Evolutionary conservation across 352 stramenopile species (phyloP), one percentile per base, ranked within the genome.

Genomic region (Phytopythium aichiense): DNA sequence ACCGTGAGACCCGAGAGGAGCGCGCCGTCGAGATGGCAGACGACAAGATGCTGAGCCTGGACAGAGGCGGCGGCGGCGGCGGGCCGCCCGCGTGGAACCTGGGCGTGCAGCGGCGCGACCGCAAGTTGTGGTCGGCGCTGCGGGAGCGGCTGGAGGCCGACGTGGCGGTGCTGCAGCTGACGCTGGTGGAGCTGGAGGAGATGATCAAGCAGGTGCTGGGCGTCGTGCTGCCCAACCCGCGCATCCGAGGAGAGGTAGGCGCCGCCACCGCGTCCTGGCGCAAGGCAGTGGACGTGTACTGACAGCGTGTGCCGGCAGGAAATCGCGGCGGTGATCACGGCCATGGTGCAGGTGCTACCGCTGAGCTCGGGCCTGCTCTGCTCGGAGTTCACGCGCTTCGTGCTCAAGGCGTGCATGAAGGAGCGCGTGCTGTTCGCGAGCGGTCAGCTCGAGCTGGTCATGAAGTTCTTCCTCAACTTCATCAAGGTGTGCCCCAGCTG

Each of bases 161-260:
- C 49, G 72, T 87, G 9, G 46, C 64, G 1, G 68, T 73, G 63
- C 61, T 81, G 59, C 67, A 74, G 68, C 73, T 94, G 58, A 92
- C 81, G 59, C 74, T 83, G 11, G 84, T 93, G 57, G 81, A 94
- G 48, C 63, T 92, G 57, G 82, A 94, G 45, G 85, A 94, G n/a
- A 88, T 91, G n/a, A 60, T 94, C 4, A 74, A 73, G 45, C 82
- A 94, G 61, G 61, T 92, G n/a, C 57, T 89, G 42, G 55, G 49
- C 48, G 64, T 92, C 23, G 46, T 71, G 37, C 61, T 91, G 43
- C 83, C 84, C n/a, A 90, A 86, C 45, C 58, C 82, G 50, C 76
- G 81, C 23, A 85, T 92, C 61, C 71, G 83, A 56, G 72, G 79
- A 51, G 85, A 87, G 45, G 76, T 82, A 65, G 6, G 71, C 46